Percentiles rank a stretch among this genome's conserved stretches.
Evolutionary conservation across 306 rosid species (phyloP).

Genomic region (Quercus robur): DNA sequence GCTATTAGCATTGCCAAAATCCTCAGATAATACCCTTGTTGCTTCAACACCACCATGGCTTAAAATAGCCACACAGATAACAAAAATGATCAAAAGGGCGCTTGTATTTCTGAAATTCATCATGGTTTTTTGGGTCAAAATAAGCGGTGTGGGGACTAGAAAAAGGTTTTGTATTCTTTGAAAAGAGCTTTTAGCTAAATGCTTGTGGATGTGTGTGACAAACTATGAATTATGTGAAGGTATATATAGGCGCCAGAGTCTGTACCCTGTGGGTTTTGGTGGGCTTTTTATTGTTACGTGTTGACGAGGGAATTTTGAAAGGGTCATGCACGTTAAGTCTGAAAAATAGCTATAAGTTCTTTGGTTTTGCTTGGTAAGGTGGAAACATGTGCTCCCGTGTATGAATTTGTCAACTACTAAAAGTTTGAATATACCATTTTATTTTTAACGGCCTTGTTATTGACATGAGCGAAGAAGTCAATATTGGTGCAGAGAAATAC

Average conservation of each 20-base stretch:
- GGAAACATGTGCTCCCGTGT: not conserved
- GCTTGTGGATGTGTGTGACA: not conserved
- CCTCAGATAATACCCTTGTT: slow-evolving; percentile 26
- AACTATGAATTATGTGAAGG: not conserved
- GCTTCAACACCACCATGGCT: slow-evolving; percentile 24
- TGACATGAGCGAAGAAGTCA: not conserved
- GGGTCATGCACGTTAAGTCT: not conserved
- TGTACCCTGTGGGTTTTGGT: not conserved
- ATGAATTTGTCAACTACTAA: slow-evolving; percentile 1
- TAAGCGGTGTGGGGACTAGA: no score
- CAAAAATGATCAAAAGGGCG: slow-evolving; percentile 6
- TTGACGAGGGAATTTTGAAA: slow-evolving; percentile 23
- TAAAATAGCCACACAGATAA: not conserved
- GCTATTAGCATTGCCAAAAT: slow-evolving; percentile 25
- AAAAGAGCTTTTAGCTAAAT: not conserved
- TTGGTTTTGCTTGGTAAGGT: not conserved
- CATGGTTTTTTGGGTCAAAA: not conserved
- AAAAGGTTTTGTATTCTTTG: no score
- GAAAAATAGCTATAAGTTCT: not conserved
- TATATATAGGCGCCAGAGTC: slow-evolving; percentile 14
- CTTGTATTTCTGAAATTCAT: slow-evolving; percentile 26
- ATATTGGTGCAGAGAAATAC: not conserved
- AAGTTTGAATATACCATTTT: not conserved
- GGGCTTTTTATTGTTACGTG: slow-evolving; percentile 8
- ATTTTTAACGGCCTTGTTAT: not conserved